phyloP scores from a whole-genome alignment of 805 yeast genomes.

The Saccharomycopsis olivae region DNA sequence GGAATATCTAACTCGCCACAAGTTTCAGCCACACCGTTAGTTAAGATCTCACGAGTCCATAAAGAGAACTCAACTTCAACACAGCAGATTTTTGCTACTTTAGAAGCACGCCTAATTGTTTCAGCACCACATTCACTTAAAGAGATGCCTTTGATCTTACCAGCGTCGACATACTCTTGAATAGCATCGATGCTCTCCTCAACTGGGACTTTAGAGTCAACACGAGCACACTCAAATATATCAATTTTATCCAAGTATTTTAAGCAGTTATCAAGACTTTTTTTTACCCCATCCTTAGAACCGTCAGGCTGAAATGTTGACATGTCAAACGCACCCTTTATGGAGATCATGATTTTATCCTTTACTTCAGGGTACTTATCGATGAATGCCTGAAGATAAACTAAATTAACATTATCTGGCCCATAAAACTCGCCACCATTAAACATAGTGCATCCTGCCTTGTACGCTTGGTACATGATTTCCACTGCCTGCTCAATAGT shows the following conservation, averaged over 20 bases:
- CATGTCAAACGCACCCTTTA: slow-evolving; percentile 51
- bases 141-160: slow-evolving; percentile 60
- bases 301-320: slow-evolving; percentile 37
- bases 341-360: slow-evolving; percentile 45
- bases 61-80: slow-evolving; percentile 77
- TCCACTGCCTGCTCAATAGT: slow-evolving; percentile 43
- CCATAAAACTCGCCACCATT: slow-evolving; percentile 82
- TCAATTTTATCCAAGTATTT: slow-evolving; percentile 37
- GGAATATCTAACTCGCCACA: slow-evolving; percentile 52
- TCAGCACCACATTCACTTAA: slow-evolving; percentile 61
- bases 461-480: slow-evolving; percentile 39
- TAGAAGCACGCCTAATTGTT: slow-evolving; percentile 48
- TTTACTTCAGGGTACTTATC: slow-evolving; percentile 45
- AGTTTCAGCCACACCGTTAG: slow-evolving; percentile 52
- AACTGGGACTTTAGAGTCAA: slow-evolving; percentile 44
- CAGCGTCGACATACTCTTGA: slow-evolving; percentile 48
- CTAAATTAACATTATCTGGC: slow-evolving; percentile 38
- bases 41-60: slow-evolving; percentile 48
- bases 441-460: slow-evolving; percentile 39
- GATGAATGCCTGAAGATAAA: slow-evolving; percentile 47
- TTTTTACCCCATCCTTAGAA: slow-evolving; percentile 34
- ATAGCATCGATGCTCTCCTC: slow-evolving; percentile 50
- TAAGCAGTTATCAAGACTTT: slow-evolving; percentile 37
- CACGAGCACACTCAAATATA: slow-evolving; percentile 63
- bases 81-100: slow-evolving; percentile 46